Percentiles rank a stretch among this genome's conserved stretches.
These are phyloP conservation scores for Colletotrichum chlorophyti DNA, from an alignment of 2,329 filamentous ascomycete species.

Conservation along the genomic window DNA sequence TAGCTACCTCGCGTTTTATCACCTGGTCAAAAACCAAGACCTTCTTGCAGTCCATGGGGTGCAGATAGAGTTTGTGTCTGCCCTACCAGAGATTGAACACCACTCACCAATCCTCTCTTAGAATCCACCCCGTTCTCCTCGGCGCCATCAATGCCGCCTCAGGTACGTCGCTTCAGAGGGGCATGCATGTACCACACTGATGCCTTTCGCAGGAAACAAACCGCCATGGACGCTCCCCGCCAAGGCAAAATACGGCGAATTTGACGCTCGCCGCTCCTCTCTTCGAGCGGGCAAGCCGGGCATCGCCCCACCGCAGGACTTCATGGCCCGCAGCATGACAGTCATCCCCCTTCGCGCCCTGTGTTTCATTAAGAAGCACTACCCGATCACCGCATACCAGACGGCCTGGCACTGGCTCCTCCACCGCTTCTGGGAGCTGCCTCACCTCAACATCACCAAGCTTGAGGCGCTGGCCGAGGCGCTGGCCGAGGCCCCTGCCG, in stretches of 20 bases:
- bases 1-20: slow-evolving; percentile 62
- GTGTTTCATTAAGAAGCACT: slow-evolving; percentile 68
- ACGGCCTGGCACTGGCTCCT: slow-evolving; percentile 62
- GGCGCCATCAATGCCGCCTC: slow-evolving; percentile 68
- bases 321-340: slow-evolving; percentile 51
- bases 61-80: slow-evolving; percentile 65
- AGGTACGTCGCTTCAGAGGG: slow-evolving; percentile 44
- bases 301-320: slow-evolving; percentile 47
- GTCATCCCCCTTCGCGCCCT: slow-evolving; percentile 69
- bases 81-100: background rate
- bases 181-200: background rate
- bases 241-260: slow-evolving; percentile 65
- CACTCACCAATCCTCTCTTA: slow-evolving; percentile 37
- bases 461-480: slow-evolving; percentile 56
- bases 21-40: slow-evolving; percentile 63
- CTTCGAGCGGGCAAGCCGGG: slow-evolving; percentile 44
- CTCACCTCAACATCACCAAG: slow-evolving; percentile 65
- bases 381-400: slow-evolving; percentile 56
- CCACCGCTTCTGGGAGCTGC: slow-evolving; percentile 66
- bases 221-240: slow-evolving; percentile 76
- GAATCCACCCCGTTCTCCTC: slow-evolving; percentile 76
- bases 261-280: slow-evolving; percentile 49
- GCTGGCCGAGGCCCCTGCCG: slow-evolving; percentile 38
- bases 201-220: slow-evolving; percentile 63
- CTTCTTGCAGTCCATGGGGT: slow-evolving; percentile 64